phyloP scores from a whole-genome alignment of 2,329 filamentous ascomycete species.

The Plenodomus biglobosus region DNA sequence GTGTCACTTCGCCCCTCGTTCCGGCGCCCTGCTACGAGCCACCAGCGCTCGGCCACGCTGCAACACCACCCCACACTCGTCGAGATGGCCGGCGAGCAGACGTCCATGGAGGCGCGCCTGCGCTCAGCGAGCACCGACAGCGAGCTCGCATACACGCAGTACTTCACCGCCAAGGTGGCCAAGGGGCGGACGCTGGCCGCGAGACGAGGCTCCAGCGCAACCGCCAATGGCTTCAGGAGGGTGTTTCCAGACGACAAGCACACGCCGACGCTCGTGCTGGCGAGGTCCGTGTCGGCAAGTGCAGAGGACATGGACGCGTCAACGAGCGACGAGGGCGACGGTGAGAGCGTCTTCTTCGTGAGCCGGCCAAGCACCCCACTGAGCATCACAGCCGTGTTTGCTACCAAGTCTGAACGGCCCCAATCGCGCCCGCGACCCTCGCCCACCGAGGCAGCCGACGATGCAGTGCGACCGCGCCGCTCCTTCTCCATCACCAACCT shows the following conservation, averaged over 20 bases:
- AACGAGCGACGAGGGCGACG: conserved; percentile 43
- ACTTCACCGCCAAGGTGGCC: conserved; percentile 41
- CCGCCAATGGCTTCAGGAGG: conserved; percentile 45
- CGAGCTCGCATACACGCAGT: conserved; percentile 41
- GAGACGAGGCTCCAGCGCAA: conserved; percentile 44
- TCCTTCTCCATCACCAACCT: conserved; percentile 56
- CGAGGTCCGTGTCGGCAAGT: conserved; percentile 42
- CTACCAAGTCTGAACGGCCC: conserved; percentile 23
- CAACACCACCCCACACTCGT: conserved; percentile 54
- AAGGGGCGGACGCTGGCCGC: conserved; percentile 44
- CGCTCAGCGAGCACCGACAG: conserved; percentile 25
- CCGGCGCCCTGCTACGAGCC: conserved; percentile 74
- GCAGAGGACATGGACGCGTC: conserved; percentile 42
- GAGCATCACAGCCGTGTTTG: conserved; percentile 33
- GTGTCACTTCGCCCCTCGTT: conserved; percentile 66
- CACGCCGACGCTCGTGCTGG: conserved; percentile 54
- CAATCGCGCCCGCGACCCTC: conserved; percentile 11
- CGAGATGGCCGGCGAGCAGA: conserved; percentile 30
- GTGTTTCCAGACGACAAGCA: conserved; percentile 49
- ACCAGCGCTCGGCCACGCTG: conserved; percentile 72
- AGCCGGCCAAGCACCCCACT: conserved; percentile 45
- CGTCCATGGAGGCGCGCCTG: conserved; percentile 20
- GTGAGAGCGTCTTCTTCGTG: conserved; percentile 44
- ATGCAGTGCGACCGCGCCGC: conserved; percentile 43
- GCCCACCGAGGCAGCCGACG: conserved; percentile 23